Evolutionary conservation across 306 rosid genomes (phyloP), one percentile per base, ranked within the genome.

Genomic region (Rubus idaeus): DNA sequence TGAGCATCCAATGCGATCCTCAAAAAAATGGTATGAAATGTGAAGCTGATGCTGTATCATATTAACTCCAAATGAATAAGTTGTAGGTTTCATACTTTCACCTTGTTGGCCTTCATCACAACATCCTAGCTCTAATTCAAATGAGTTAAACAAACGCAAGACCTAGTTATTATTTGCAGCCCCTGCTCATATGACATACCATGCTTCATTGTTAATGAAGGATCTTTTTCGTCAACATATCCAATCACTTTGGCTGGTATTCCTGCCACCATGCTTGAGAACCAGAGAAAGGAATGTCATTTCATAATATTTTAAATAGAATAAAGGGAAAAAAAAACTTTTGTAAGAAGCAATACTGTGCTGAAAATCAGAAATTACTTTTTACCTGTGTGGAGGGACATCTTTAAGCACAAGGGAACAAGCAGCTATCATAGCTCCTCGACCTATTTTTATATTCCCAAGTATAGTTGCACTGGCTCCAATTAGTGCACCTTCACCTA

Each of bases 161-260:
- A 66, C 47, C 6, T 7, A 17, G 50, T 78, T 60, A 51, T 64
- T 8, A 14, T 11, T 53, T 40, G 35, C 69, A 61, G 68, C 18
- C 56, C 75, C 58, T 52, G 51, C 44, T 56, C 74, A 21, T 68
- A 14, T 57, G 16, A 64, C 93, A 89, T 86, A 95, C 98, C 98
- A 75, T 95, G 98, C 76, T 92, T 95, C 98, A 95, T 95, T 75
- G 96, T 92, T 84, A 95, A 81, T 65, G 97, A 92, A 35, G 97
- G 97, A 74, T 87, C 88, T 74, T 58, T 82, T 79, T 88, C 96
- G 16, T 72, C 83, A 52, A 87, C 87, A 86, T 80, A 81, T 80
- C 97, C 91, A 67, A 95, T 87, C 84, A 87, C 85, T 68, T 84
- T 87, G 73, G 97, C 96, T 8, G 96, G 97, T 75, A 88, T 92